Base-by-base conservation (phyloP, 108 stramenopile genomes). In the Chaetoceros muelleri region DNA sequence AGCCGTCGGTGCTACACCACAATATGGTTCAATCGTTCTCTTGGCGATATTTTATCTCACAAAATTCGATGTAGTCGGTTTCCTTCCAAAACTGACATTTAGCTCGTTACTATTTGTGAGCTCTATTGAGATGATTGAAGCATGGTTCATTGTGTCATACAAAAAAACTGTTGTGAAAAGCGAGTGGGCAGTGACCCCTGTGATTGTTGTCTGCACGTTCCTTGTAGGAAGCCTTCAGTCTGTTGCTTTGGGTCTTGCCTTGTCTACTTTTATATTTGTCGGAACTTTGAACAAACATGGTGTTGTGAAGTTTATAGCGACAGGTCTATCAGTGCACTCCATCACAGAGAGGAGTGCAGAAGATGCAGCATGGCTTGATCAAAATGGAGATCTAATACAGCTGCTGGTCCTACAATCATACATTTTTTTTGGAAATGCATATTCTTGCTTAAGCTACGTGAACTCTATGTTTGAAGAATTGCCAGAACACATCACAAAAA, bases 391-490 rank as follows among this genome's bases (percentile, higher is more conserved):
- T 51, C 46, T 70, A 19, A 79, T 85, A 26, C 87, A 85, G 30
- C 57, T 85, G 1, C 51, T 89, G 16, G 75, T 85, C 1, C 61
- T 89, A 21, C 87, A 89, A 55, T 85, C 80, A 49, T 89, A 85
- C 58, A 64, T 89, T 16, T 90, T 85, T 57, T 90, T 90, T 58
- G 88, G 88, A 18, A 90, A 90, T 63, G 82, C 84, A 2, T 62
- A 61, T 1, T 76, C 84, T 0, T 66, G 82, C 26, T 66, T 70
- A n/a, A 65, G 66, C 47, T 85, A 90, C 54, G 70, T 90, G 24
- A 45, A 58, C 8, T 70, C 71, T n/a, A 90, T 90, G 84, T 90
- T 90, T 62, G 80, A 90, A 24, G 77, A 79, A 22, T 60, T 67
- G 0, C 59, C 70, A 19, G 50, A 58, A 26, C 3, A 5, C 19